Base-by-base conservation (phyloP, 805 yeast species). In the Candida silvicultrix region DNA sequence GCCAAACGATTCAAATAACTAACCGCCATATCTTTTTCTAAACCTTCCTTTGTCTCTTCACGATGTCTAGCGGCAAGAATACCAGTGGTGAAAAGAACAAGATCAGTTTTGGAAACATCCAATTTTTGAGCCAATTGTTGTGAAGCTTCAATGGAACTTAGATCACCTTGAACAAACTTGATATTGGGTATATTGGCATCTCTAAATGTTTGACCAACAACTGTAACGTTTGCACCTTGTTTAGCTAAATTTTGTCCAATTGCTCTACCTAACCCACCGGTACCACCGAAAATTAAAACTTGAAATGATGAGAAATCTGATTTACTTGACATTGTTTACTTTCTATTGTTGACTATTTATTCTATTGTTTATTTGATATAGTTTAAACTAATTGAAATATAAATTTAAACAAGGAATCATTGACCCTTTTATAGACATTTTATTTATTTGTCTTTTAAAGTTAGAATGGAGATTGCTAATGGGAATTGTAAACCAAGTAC, bases 211-310 rank as follows among this genome's bases (percentile, higher is more conserved):
- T 57, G 56, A 2, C 72, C 71, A 34, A 66, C 59, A 31, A 68
- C 71, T 2, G 66, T 65, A 5, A 68, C 70, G 1, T 54, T 40
- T 1, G 63, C 66, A 20, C 68, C 70, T 9, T 48, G 39, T 2
- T 45, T 16, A 1, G 66, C 63, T 16, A 66, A 45, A 8, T 44
- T 43, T 11, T 45, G 47, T 4, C 62, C 50, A n/a, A 69, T 48
- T 2, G 70, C 63, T 20, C 67, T 59, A 5, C 74, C 74, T 4
- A 68, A 45, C 4, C 74, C 74, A 43, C 67, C 67, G 1, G 73
- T 69, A 11, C 74, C 74, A 22, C 74, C 74, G 37, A 69, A 49
- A n/a, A 68, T 64, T 2, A 54, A 36, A 2, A 49, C 50, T 7
- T 34, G 14, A 2, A 34, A 7, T 18, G 21, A 4, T 7, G 35